Conservation (phyloP, 2,329 filamentous ascomycete genomes). For the Exophiala calicioides region DNA sequence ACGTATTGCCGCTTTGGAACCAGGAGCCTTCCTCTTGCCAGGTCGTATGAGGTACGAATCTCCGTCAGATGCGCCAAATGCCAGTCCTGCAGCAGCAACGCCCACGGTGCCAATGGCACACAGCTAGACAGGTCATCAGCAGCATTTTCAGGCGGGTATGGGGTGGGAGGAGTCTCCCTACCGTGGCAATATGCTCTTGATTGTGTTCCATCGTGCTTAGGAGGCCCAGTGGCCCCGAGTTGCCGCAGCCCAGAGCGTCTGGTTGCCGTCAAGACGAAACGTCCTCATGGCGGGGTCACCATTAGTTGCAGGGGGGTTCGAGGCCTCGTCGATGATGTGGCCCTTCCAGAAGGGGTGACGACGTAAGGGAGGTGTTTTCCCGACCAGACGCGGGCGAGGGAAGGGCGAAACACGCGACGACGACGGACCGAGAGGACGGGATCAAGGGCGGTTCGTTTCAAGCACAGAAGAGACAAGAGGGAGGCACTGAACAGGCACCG, state of each 20-base stretch:
- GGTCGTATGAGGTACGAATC: conserved; percentile 26
- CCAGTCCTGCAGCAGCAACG: conserved; percentile 60
- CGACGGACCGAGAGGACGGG: not conserved
- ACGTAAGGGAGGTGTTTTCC: conserved; percentile 34
- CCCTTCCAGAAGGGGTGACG: conserved; percentile 31
- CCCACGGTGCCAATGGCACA: conserved; percentile 65
- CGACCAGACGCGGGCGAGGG: conserved; percentile 15
- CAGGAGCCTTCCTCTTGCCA: conserved; percentile 41
- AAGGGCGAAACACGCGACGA: conserved; percentile 19
- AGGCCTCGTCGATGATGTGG: conserved; percentile 34
- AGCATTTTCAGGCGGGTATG: not conserved
- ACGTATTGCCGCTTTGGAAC: conserved; percentile 32
- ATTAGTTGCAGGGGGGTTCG: conserved; percentile 40
- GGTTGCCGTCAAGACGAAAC: conserved; percentile 16
- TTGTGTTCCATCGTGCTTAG: conserved; percentile 25
- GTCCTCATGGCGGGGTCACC: conserved; percentile 44
- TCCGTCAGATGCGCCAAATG: conserved; percentile 54
- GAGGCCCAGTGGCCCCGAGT: conserved; percentile 21
- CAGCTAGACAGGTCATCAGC: conserved; percentile 47
- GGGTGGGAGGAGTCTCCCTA: conserved; percentile 3
- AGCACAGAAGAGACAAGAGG: too few relatives aligned
- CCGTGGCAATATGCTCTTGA: conserved; percentile 30
- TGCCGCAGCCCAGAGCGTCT: conserved; percentile 24
- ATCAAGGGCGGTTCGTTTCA: not conserved
- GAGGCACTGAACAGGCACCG: too few relatives aligned